Evolutionary conservation across 192 early-diverging fungal genomes (phyloP).

Genomic region (Helicostylum pulchrum): DNA sequence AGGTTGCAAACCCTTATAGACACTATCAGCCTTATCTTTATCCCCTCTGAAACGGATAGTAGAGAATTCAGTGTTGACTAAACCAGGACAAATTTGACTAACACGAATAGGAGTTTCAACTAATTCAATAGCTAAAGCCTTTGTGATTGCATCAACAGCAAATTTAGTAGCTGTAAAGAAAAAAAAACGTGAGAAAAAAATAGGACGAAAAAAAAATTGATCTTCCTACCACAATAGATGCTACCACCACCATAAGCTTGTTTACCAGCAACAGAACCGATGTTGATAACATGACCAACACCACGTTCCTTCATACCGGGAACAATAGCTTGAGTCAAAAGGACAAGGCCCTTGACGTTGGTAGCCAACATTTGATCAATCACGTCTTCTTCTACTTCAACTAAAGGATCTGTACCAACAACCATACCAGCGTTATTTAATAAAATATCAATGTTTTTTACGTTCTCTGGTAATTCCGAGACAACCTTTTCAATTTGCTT

Average conservation of each 20-base stretch:
- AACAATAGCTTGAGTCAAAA: constrained; percentile 74
- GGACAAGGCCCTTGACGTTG: constrained; percentile 88
- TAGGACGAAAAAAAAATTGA: background rate
- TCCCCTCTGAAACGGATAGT: constrained; percentile 75
- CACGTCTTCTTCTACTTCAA: constrained; percentile 22
- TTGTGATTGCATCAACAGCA: constrained; percentile 79
- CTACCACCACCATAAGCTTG: constrained; percentile 69
- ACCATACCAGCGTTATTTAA: constrained; percentile 87
- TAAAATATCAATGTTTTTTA: constrained; percentile 71
- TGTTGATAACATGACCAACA: constrained; percentile 80
- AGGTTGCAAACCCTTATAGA: constrained; percentile 77
- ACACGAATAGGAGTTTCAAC: constrained; percentile 69
- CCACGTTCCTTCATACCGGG: constrained; percentile 70
- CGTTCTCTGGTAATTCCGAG: constrained; percentile 46
- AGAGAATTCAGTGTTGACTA: constrained; percentile 92
- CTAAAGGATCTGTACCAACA: constrained; percentile 61
- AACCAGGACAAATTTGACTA: constrained; percentile 71
- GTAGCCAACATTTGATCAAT: constrained; percentile 61
- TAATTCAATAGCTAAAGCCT: constrained; percentile 70
- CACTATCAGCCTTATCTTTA: constrained; percentile 55
- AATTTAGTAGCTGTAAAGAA: constrained; percentile 47
- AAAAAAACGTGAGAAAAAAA: background rate
- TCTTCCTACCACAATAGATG: constrained; percentile 61
- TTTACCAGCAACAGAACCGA: constrained; percentile 73
- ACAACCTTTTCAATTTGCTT: constrained; percentile 48